Base-by-base conservation (phyloP, 495 filamentous ascomycete species). In the Hypomontagnella monticulosa region DNA sequence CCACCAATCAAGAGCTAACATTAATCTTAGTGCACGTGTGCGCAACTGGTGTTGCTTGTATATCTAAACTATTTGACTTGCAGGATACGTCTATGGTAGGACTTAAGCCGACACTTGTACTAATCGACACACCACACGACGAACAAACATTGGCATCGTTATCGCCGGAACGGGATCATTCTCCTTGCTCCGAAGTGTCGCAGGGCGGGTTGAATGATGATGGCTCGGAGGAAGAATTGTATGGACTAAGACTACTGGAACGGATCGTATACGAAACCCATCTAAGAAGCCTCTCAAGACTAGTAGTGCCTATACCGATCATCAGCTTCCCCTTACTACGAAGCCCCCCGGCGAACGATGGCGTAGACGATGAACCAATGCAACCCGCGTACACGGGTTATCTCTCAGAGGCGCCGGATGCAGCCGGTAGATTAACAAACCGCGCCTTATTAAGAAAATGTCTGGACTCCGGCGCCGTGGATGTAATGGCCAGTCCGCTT, bases 391-490 rank as follows among this genome's bases (percentile, higher is more conserved):
- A 67, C 52, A 40, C 56, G 52, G 63, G 15, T 23, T 61, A 61
- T 14, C 49, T 66, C 27, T 51, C 57, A 11, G 58, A 69, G 18
- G 61, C 32, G 15, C 59, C 54, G 11, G 63, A 49, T 50, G 52
- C 63, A 33, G 64, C 71, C 30, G 71, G 67, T 9, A 70, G 71
- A 43, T 49, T 76, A 43, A 69, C 80, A 71, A 75, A 81, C 73
- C 71, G 80, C 63, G 65, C 70, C 55, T 76, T 81, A 50, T 71
- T 81, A 42, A 82, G 89, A 54, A 84, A 81, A 64, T 95, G 90
- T 75, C 76, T 98, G 10, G 92, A 97, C 71, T 86, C 86, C 18
- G 94, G 94, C 44, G 94, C 94, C 9, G 79, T 90, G 15, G 94
- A 97, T 79, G 91, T 97, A 58, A 77, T 97, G 57, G 83, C 85